phyloP scores from a whole-genome alignment of 805 yeast species.

The Yamadazyma tumulicola region DNA sequence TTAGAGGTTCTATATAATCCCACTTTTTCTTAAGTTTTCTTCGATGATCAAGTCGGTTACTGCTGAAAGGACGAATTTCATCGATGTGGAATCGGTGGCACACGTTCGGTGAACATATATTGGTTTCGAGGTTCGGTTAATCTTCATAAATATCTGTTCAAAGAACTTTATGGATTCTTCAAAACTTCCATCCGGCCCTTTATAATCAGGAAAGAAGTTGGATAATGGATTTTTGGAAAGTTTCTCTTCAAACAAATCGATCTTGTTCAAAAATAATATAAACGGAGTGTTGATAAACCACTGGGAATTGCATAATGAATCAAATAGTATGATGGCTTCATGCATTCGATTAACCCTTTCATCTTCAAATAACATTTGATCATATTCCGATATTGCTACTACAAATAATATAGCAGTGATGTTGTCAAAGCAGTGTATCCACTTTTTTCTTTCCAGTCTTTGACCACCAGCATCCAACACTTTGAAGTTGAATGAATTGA shows the following conservation, averaged over 20 bases:
- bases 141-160: slow-evolving; percentile 58
- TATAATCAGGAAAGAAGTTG: slow-evolving; percentile 74
- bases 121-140: slow-evolving; percentile 68
- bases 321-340: slow-evolving; percentile 82
- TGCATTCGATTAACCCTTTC: slow-evolving; percentile 84
- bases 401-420: slow-evolving; percentile 87
- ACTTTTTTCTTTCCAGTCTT: slow-evolving; percentile 82
- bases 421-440: slow-evolving; percentile 93
- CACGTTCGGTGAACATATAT: slow-evolving; percentile 90
- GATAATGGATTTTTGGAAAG: slow-evolving; percentile 62
- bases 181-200: slow-evolving; percentile 57
- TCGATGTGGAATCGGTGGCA: slow-evolving; percentile 87
- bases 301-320: slow-evolving; percentile 74
- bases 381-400: slow-evolving; percentile 87
- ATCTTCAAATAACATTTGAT: slow-evolving; percentile 88
- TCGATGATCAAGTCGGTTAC: slow-evolving; percentile 90
- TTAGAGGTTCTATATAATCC: slow-evolving; percentile 47
- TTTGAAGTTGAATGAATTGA: slow-evolving; percentile 60
- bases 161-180: slow-evolving; percentile 70
- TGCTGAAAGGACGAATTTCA: slow-evolving; percentile 87
- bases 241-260: slow-evolving; percentile 75
- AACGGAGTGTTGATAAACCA: slow-evolving; percentile 88
- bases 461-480: slow-evolving; percentile 97
- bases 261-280: slow-evolving; percentile 84
- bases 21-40: slow-evolving; percentile 75